Conservation (phyloP, 2,329 filamentous ascomycete genomes). For the Venturia carpophila region DNA sequence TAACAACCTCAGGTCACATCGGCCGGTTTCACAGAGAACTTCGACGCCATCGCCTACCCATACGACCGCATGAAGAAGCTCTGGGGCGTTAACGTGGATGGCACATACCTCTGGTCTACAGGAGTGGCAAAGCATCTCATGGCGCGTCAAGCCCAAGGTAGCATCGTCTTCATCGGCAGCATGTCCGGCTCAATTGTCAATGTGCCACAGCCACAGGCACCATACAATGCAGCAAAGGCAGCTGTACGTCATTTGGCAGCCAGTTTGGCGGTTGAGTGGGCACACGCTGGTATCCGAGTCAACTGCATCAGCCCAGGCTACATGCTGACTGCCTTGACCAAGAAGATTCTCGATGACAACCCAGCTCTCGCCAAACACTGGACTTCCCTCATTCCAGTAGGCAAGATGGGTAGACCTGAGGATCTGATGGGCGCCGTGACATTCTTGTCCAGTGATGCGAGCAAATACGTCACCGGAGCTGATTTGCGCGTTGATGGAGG, state of each 20-base stretch:
- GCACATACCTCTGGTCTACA: conserved; percentile 82
- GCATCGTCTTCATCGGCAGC: conserved; percentile 90
- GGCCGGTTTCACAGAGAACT: conserved; percentile 96
- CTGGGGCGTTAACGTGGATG: conserved; percentile 89
- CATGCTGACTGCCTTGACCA: conserved; percentile 87
- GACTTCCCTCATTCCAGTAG: conserved; percentile 85
- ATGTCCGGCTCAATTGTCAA: conserved; percentile 95
- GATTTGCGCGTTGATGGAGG: conserved; percentile 79
- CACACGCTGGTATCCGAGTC: conserved; percentile 75
- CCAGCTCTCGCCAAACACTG: conserved; percentile 83
- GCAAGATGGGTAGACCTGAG: conserved; percentile 85
- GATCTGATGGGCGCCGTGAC: conserved; percentile 91
- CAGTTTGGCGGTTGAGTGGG: conserved; percentile 91
- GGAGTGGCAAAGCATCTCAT: conserved; percentile 83
- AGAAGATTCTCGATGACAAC: conserved; percentile 91
- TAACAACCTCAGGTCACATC: conserved; percentile 49
- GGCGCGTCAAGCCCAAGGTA: conserved; percentile 67
- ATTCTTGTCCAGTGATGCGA: conserved; percentile 73
- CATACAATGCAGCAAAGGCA: conserved; percentile 90
- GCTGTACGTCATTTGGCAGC: conserved; percentile 82
- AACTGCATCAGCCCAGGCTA: conserved; percentile 95
- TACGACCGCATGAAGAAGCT: conserved; percentile 87
- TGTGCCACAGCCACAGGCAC: conserved; percentile 85
- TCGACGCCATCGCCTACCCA: conserved; percentile 83
- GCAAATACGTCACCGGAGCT: conserved; percentile 47